Percentiles rank a stretch among this genome's conserved stretches.
These are phyloP conservation scores for Termitomyces sp. DNA, from an alignment of 768 basidiomycete species.

Conservation along the genomic window DNA sequence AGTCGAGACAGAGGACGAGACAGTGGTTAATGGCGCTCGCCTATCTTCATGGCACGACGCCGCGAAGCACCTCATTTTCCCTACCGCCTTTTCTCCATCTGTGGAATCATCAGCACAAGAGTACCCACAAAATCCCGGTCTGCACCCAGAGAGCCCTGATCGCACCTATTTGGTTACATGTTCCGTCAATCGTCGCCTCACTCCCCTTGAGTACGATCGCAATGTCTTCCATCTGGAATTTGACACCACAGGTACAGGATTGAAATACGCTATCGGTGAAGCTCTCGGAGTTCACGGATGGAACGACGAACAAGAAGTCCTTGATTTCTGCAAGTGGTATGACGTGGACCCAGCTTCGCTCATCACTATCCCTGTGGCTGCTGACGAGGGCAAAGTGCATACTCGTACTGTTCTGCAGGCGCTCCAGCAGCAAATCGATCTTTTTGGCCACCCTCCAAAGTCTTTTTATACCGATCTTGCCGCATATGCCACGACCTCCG, in stretches of 20 bases:
- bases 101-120: constrained; percentile 31
- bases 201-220: constrained; percentile 92
- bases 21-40: constrained; percentile 54
- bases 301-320: constrained; percentile 88
- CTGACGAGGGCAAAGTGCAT: constrained; percentile 66
- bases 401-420: constrained; percentile 94
- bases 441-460: constrained; percentile 95
- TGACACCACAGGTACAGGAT: constrained; percentile 83
- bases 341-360: constrained; percentile 77
- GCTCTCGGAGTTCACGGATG: constrained; percentile 97
- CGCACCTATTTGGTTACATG: constrained; percentile 93
- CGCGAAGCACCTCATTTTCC: constrained; percentile 87
- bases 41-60: constrained; percentile 78
- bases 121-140: constrained; percentile 55
- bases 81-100: constrained; percentile 64
- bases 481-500: constrained; percentile 58
- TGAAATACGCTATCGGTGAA: constrained; percentile 95
- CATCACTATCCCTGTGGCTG: constrained; percentile 73
- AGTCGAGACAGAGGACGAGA: constrained; percentile 53
- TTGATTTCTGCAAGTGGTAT: constrained; percentile 90
- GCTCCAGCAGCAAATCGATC: constrained; percentile 93
- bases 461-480: constrained; percentile 91
- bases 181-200: constrained; percentile 90
- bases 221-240: constrained; percentile 99
- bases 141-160: constrained; percentile 85